phyloP scores from a whole-genome alignment of 805 yeast species.

The Saccharomycopsis fodiens region DNA sequence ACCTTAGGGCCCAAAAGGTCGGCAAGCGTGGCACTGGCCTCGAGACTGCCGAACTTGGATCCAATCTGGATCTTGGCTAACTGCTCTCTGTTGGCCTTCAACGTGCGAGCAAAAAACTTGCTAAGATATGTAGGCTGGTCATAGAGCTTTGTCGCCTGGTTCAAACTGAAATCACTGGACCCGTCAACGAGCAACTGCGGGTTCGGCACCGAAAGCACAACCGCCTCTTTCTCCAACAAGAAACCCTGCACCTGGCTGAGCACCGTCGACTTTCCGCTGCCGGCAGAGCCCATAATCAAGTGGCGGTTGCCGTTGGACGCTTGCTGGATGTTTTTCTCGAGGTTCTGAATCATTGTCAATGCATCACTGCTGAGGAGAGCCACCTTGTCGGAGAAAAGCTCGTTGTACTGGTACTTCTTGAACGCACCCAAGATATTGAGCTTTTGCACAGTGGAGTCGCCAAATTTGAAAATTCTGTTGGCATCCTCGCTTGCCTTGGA shows the following conservation, averaged over 20 bases:
- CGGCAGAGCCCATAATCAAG: conserved; percentile 60
- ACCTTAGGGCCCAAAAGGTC: conserved; percentile 4
- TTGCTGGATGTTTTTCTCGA: conserved; percentile 31
- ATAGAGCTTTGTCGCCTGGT: conserved; percentile 39
- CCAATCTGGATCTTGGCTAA: conserved; percentile 31
- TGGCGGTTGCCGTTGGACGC: conserved; percentile 39
- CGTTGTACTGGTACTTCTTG: conserved; percentile 61
- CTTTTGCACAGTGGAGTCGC: conserved; percentile 32
- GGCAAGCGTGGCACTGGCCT: not conserved
- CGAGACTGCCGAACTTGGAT: conserved; percentile 23
- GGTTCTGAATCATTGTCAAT: conserved; percentile 30
- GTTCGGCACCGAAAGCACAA: conserved; percentile 57
- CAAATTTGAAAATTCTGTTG: conserved; percentile 35
- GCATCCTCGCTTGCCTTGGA: not conserved
- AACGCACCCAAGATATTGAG: conserved; percentile 55
- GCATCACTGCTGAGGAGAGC: conserved; percentile 50
- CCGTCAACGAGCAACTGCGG: conserved; percentile 65
- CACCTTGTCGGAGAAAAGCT: conserved; percentile 53
- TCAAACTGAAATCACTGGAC: conserved; percentile 55
- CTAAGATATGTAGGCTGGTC: conserved; percentile 76
- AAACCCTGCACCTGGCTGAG: conserved; percentile 64
- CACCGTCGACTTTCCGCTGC: conserved; percentile 73
- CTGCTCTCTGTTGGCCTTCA: conserved; percentile 36
- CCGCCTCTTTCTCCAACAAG: conserved; percentile 33
- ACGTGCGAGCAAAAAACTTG: conserved; percentile 46